Evolutionary conservation across 441 rosid genomes (phyloP).

Genomic region (Corymbia calophylla): DNA sequence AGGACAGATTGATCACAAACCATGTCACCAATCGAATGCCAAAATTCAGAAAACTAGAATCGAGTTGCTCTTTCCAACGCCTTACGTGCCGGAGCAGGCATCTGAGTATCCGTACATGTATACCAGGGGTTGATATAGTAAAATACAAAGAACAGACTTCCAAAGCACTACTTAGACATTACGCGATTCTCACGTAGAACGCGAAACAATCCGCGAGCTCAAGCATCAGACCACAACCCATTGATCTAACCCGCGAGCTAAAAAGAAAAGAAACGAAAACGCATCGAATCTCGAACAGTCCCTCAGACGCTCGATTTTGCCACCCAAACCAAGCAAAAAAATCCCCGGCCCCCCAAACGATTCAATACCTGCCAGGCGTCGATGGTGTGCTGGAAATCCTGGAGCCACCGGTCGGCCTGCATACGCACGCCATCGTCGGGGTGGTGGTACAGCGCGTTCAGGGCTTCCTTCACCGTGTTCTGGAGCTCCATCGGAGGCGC

Average conservation of each 20-base stretch:
- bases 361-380: constrained; percentile 92
- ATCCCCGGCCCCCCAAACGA: neutral
- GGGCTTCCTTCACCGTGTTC: constrained; percentile 90
- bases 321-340: neutral
- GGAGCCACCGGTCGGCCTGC: constrained; percentile 94
- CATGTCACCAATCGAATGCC: neutral
- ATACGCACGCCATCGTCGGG: constrained; percentile 81
- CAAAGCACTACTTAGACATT: neutral
- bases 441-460: constrained; percentile 89
- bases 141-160: neutral
- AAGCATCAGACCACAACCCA: neutral
- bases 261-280: neutral
- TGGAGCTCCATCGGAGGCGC: constrained; percentile 58
- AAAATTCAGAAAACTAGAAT: neutral
- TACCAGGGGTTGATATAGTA: neutral
- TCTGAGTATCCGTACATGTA: neutral
- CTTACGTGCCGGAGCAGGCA: neutral
- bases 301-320: neutral
- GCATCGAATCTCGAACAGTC: neutral
- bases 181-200: neutral
- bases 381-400: constrained; percentile 81
- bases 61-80: neutral
- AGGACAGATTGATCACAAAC: neutral
- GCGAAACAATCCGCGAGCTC: neutral
- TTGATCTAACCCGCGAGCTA: neutral